Conservation (phyloP, 139 green algal species). For the Micractinium conductrix region DNA sequence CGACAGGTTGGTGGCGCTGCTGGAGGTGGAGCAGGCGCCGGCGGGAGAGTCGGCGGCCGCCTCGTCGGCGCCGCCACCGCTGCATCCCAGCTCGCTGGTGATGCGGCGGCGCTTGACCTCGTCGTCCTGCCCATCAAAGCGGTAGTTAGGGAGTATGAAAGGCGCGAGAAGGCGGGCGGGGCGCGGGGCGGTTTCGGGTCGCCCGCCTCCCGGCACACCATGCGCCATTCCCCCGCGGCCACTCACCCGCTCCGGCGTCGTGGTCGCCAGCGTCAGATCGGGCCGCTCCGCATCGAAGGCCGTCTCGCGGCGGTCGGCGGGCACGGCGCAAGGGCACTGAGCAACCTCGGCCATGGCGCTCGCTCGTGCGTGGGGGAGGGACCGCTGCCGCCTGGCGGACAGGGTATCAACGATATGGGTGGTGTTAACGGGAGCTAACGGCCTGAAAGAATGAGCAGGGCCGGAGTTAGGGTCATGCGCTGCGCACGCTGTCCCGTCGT, state of each 20-base stretch:
- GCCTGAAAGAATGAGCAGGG: too few species aligned
- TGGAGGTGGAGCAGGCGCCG: neutral
- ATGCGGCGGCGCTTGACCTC: slow-evolving; percentile 1
- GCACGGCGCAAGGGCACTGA: neutral
- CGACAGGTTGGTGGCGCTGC: neutral
- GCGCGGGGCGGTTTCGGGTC: too few species aligned
- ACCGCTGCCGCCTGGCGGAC: too few species aligned
- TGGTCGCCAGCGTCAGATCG: neutral
- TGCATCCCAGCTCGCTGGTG: neutral
- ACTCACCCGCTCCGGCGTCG: neutral
- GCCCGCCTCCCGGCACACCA: too few species aligned
- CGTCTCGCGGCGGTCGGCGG: neutral
- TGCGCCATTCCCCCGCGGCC: too few species aligned
- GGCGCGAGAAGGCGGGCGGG: neutral
- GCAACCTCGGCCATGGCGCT: neutral
- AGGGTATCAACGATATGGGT: too few species aligned
- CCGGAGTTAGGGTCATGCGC: too few species aligned
- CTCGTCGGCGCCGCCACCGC: neutral
- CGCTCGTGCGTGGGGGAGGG: too few species aligned
- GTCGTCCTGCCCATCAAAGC: slow-evolving; percentile 18
- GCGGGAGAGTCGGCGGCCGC: neutral
- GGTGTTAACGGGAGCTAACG: too few species aligned
- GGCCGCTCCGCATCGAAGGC: neutral
- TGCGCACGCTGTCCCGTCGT: too few species aligned
- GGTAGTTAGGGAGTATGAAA: neutral